Base-by-base conservation (phyloP, 2,329 filamentous ascomycete species). In the Xylaria sp. region DNA sequence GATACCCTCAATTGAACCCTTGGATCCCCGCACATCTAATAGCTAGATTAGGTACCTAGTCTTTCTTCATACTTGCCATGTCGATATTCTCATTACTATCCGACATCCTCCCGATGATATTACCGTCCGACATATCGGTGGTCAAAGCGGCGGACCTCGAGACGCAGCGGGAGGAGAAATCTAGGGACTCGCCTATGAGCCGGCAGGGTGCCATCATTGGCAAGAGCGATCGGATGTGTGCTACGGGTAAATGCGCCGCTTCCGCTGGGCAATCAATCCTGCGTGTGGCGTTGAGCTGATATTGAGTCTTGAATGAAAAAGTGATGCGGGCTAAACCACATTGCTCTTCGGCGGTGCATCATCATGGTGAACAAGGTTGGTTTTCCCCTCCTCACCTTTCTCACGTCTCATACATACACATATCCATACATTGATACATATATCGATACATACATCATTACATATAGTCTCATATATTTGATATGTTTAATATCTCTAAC, bases 291-390 rank as follows among this genome's bases (percentile, higher is more conserved):
- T 19, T 40, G 51, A 63, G 63, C 64, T 70, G 55, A 76, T 69
- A 61, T 61, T 64, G 63, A 64, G 56, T 49, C 54, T 58, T 66
- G n/a, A n/a, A n/a, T n/a, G n/a, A n/a, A n/a, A n/a, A n/a, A 86
- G 85, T 90, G 9, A 82, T 90, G 75, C 84, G 87, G 40, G 85
- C 88, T 2, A 85, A 86, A 66, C 87, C 89, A 6, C 82, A 84
- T 55, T 86, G 86, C 28, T 77, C 82, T 2, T 87, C 87, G 0
- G 83, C 85, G 5, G 80, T 92, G 21, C 88, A 89, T 66, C 89
- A 92, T 70, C 88, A 92, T 69, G 89, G 88, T 57, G 83, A 87
- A 71, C 87, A 91, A 81, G 85, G 85, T 87, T 71, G 69, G 79
- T 66, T 33, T 9, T 23, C 1, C n/a, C n/a, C n/a, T n/a, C n/a